Evolutionary conservation across 176 grass and related monocot genomes (phyloP).

Genomic region (Carex cristatella): DNA sequence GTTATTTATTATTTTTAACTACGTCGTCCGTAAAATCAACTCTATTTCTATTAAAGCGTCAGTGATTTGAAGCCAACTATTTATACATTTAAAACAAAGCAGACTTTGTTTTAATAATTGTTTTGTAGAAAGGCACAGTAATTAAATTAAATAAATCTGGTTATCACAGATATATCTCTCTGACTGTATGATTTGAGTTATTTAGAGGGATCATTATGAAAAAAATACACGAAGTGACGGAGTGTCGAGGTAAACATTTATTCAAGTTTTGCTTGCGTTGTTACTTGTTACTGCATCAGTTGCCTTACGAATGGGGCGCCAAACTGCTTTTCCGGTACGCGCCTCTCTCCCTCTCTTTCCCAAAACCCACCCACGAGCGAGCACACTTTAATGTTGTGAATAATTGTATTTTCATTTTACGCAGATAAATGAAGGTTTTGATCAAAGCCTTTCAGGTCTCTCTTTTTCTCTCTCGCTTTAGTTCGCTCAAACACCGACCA

Average conservation of each 20-base stretch:
- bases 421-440: neutral
- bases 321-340: neutral
- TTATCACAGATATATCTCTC: too few species aligned
- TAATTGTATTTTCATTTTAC: neutral
- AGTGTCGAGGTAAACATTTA: too few species aligned
- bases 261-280: too few species aligned
- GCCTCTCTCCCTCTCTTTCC: neutral
- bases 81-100: too few species aligned
- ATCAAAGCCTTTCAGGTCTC: constrained; percentile 10
- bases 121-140: too few species aligned
- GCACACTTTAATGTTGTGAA: neutral
- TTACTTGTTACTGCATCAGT: neutral
- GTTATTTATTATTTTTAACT: too few species aligned
- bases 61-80: too few species aligned
- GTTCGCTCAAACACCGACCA: neutral
- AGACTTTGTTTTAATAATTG: too few species aligned
- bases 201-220: neutral
- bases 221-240: neutral
- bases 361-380: neutral
- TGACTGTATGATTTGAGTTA: neutral
- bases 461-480: neutral
- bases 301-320: neutral
- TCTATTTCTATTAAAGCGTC: too few species aligned
- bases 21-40: too few species aligned
- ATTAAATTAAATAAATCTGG: too few species aligned